Evolutionary conservation across 1,284 basidiomycete species (phyloP).

Genomic region (Moesziomyces sp.): DNA sequence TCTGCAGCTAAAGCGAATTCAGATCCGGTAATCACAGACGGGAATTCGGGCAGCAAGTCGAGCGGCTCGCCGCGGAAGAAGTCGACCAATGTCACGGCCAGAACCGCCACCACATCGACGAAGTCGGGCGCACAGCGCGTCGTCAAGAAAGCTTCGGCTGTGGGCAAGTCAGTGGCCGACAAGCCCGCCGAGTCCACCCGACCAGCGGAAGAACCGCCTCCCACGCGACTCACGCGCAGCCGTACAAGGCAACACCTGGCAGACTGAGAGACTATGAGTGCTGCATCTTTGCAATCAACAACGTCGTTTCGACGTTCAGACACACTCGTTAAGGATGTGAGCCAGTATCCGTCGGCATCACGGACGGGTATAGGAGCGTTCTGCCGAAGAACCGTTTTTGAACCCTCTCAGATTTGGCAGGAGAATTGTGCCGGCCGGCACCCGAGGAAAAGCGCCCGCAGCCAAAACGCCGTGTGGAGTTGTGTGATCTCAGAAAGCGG

Average conservation of each 20-base stretch:
- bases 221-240: constrained; percentile 30
- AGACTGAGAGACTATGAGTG: constrained; percentile 4
- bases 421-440: too few species aligned
- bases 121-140: constrained; percentile 8
- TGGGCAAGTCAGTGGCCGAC: constrained; percentile 12
- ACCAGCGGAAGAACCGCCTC: constrained; percentile 13
- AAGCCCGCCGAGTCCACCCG: constrained; percentile 1
- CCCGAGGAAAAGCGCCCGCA: too few species aligned
- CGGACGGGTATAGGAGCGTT: too few species aligned
- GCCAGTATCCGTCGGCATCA: too few species aligned
- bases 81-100: background rate
- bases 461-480: too few species aligned
- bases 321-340: too few species aligned
- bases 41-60: too few species aligned
- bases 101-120: background rate
- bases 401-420: too few species aligned
- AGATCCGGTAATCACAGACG: background rate
- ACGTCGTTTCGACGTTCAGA: too few species aligned
- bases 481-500: too few species aligned
- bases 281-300: too few species aligned
- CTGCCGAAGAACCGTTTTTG: too few species aligned
- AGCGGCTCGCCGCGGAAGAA: constrained; percentile 11
- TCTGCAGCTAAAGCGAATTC: background rate
- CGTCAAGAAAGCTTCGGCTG: constrained; percentile 7
- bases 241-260: constrained; percentile 36